Evolutionary conservation across 768 basidiomycete genomes (phyloP).

Genomic region (Cyathus striatus): DNA sequence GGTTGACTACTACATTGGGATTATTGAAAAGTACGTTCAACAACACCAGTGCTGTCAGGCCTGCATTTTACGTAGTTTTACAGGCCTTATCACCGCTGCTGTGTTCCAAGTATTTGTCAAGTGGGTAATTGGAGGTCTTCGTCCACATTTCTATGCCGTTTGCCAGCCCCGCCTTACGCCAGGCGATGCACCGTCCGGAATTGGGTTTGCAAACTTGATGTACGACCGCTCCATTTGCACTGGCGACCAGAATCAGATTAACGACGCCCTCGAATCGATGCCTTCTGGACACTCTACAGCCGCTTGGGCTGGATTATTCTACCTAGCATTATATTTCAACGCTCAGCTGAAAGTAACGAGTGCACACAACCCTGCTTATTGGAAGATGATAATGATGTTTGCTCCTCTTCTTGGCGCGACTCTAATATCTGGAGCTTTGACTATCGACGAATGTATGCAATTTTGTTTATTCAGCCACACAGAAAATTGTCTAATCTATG

Average conservation of each 20-base stretch:
- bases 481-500: neutral
- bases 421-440: slow-evolving; percentile 51
- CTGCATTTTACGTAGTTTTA: slow-evolving; percentile 6
- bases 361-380: slow-evolving; percentile 57
- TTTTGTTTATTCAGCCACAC: neutral
- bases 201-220: slow-evolving; percentile 44
- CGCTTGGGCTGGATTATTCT: slow-evolving; percentile 51
- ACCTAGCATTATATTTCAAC: slow-evolving; percentile 41
- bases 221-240: slow-evolving; percentile 50
- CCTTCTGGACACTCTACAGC: slow-evolving; percentile 57
- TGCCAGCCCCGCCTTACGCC: slow-evolving; percentile 39
- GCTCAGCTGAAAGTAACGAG: slow-evolving; percentile 55
- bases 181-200: slow-evolving; percentile 25
- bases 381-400: slow-evolving; percentile 58
- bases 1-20: slow-evolving; percentile 48
- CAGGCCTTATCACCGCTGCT: slow-evolving; percentile 24
- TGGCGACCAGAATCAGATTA: slow-evolving; percentile 48
- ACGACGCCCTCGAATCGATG: slow-evolving; percentile 52
- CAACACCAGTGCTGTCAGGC: slow-evolving; percentile 29
- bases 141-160: slow-evolving; percentile 48
- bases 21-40: slow-evolving; percentile 46
- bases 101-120: slow-evolving; percentile 47
- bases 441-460: slow-evolving; percentile 51
- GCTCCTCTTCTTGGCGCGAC: slow-evolving; percentile 50
- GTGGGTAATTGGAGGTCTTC: slow-evolving; percentile 46